Evolutionary conservation across 768 basidiomycete genomes (phyloP), one percentile per base, ranked within the genome.

Genomic region (Tulasnella sp.): DNA sequence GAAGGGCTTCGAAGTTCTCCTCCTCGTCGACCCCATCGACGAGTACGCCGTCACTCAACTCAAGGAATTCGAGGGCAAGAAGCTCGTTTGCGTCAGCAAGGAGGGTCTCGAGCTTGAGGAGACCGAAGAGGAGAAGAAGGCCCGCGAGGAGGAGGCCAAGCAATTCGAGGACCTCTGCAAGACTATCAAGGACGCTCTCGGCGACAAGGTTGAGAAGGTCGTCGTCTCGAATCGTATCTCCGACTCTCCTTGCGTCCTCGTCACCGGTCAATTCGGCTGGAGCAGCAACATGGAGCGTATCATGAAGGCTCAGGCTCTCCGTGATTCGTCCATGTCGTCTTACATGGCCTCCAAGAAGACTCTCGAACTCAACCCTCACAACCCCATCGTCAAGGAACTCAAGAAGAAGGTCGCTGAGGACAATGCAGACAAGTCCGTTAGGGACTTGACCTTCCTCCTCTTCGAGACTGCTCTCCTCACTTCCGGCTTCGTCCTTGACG

Each of bases 281-380:
- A 97, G 94, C 34, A 95, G 95, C 71, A 98, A 98, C 86, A 98
- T 98, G 96, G 92, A 95, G 81, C 90, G 95, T 82, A 97, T 98
- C 85, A 98, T 98, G 96, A 96, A 96, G 83, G 95, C 96, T 14
- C 95, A 98, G 83, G 95, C 95, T 36, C 88, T 96, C 72, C 92
- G 94, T 75, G 94, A 96, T 80, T 92, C 93, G 19, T 94, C 91
- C 74, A 96, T 96, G 95, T 97, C 95, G 32, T 96, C 94, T 32
- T 98, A 98, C 87, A 98, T 98, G 96, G 92, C 94, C 35, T 92
- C 90, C 74, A 95, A 95, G 87, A 97, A 97, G 90, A 97, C 95
- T 9, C 87, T 98, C 74, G 96, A 98, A 84, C 87, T 98, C 76
- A 97, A 98, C 87, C 90, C 94, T 39, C 81, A 80, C 76, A 94